phyloP scores from a whole-genome alignment of 1,284 basidiomycete species.

The Ceratobasidium sp. region DNA sequence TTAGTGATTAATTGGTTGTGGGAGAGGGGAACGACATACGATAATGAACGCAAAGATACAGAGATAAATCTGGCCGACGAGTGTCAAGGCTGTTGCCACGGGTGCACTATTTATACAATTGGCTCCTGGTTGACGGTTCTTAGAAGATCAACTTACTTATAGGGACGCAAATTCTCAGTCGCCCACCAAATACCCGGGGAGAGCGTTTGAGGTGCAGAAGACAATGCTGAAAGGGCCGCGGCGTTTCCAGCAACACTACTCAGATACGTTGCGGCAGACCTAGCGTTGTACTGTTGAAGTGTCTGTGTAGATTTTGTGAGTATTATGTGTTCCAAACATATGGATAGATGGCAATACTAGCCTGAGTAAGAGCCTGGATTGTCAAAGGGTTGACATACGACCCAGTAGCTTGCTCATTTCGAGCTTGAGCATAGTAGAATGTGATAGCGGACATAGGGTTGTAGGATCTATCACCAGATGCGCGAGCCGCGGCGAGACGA shows the following conservation, averaged over 20 bases:
- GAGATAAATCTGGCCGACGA: slow-evolving; percentile 65
- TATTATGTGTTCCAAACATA: neutral
- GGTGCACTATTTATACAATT: slow-evolving; percentile 53
- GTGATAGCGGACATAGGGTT: slow-evolving; percentile 57
- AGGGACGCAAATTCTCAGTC: slow-evolving; percentile 62
- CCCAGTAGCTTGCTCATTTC: slow-evolving; percentile 59
- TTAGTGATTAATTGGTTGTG: neutral
- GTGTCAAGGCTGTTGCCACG: slow-evolving; percentile 63
- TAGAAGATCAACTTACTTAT: slow-evolving; percentile 50
- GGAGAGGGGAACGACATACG: neutral
- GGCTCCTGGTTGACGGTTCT: neutral
- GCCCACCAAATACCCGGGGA: slow-evolving; percentile 55
- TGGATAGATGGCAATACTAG: slow-evolving; percentile 49
- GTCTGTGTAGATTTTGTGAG: slow-evolving; percentile 50
- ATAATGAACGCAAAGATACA: slow-evolving; percentile 55
- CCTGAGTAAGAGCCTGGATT: slow-evolving; percentile 50
- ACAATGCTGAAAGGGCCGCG: slow-evolving; percentile 55
- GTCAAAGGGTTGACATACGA: slow-evolving; percentile 57
- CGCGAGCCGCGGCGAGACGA: slow-evolving; percentile 55
- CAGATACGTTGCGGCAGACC: slow-evolving; percentile 53
- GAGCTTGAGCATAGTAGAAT: slow-evolving; percentile 58
- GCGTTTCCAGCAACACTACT: slow-evolving; percentile 42
- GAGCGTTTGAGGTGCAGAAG: slow-evolving; percentile 62
- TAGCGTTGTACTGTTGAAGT: slow-evolving; percentile 36
- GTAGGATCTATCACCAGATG: slow-evolving; percentile 57